Evolutionary conservation across 495 filamentous ascomycete species (phyloP).

Genomic region (Penicillium mononematosum): DNA sequence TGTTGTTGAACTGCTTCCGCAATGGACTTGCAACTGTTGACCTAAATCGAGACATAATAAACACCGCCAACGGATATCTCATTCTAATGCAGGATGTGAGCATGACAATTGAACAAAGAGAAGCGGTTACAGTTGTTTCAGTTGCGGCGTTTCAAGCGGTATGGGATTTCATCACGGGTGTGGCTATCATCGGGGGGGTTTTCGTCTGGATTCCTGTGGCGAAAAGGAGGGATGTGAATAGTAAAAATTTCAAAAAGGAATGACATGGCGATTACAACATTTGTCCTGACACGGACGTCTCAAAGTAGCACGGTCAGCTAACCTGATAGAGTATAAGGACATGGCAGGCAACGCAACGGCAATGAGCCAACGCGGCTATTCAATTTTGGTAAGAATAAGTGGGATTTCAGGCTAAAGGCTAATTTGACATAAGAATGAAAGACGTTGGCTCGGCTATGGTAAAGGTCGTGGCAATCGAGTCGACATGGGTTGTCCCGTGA

Average conservation of each 20-base stretch:
- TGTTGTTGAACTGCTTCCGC: constrained; percentile 53
- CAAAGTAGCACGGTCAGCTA: neutral
- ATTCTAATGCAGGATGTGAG: constrained; percentile 24
- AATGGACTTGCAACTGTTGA: constrained; percentile 18
- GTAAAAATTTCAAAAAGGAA: neutral
- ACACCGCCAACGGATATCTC: constrained; percentile 25
- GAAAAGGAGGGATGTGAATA: neutral
- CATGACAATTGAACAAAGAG: constrained; percentile 20
- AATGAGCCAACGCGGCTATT: neutral
- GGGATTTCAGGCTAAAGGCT: constrained; percentile 6
- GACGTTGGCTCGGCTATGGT: neutral
- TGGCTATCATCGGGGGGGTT: constrained; percentile 25
- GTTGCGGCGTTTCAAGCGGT: constrained; percentile 22
- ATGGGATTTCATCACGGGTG: constrained; percentile 27
- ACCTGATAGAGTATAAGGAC: neutral
- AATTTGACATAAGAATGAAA: neutral
- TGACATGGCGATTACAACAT: neutral
- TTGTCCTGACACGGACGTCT: neutral
- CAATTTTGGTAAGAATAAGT: neutral
- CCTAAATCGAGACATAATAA: constrained; percentile 17
- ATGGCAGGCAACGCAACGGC: neutral
- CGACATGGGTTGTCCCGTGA: neutral
- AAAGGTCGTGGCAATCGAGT: neutral
- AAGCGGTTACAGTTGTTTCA: constrained; percentile 20
- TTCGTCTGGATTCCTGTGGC: constrained; percentile 29